Evolutionary conservation across 1,284 basidiomycete species (phyloP).

Genomic region (Anthracocystis walkeri): DNA sequence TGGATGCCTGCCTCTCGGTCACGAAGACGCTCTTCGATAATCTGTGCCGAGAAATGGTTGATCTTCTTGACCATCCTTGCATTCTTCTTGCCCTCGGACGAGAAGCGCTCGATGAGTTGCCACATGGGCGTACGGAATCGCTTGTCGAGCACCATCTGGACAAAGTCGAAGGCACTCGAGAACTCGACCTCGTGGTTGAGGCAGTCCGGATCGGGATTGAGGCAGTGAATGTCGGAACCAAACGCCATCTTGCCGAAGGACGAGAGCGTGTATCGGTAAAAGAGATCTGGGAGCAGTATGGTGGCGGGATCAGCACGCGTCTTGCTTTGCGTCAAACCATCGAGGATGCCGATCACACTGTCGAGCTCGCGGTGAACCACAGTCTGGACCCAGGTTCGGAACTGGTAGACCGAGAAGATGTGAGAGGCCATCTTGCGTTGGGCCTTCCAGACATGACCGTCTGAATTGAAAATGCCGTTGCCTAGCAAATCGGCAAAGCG

Average conservation of each 20-base stretch:
- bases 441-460: slow-evolving; percentile 64
- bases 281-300: slow-evolving; percentile 48
- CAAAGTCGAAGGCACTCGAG: slow-evolving; percentile 53
- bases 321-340: slow-evolving; percentile 25
- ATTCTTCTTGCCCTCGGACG: slow-evolving; percentile 42
- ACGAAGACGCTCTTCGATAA: slow-evolving; percentile 61
- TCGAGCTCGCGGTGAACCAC: slow-evolving; percentile 60
- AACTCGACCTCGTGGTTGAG: slow-evolving; percentile 42
- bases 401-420: slow-evolving; percentile 63
- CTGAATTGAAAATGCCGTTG: slow-evolving; percentile 62
- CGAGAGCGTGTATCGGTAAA: slow-evolving; percentile 60
- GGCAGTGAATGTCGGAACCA: slow-evolving; percentile 46
- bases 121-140: slow-evolving; percentile 45
- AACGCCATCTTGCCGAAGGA: slow-evolving; percentile 60
- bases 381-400: slow-evolving; percentile 56
- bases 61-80: slow-evolving; percentile 50
- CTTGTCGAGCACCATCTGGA: slow-evolving; percentile 52
- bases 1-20: slow-evolving; percentile 27
- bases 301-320: slow-evolving; percentile 28
- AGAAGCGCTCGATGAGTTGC: slow-evolving; percentile 44
- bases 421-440: slow-evolving; percentile 64
- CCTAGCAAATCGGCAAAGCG: slow-evolving; percentile 55
- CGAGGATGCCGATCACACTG: slow-evolving; percentile 44
- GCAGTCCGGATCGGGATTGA: slow-evolving; percentile 32
- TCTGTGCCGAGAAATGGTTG: slow-evolving; percentile 56